phyloP scores from a whole-genome alignment of 2,329 filamentous ascomycete genomes.

The Westerdykella sp. region DNA sequence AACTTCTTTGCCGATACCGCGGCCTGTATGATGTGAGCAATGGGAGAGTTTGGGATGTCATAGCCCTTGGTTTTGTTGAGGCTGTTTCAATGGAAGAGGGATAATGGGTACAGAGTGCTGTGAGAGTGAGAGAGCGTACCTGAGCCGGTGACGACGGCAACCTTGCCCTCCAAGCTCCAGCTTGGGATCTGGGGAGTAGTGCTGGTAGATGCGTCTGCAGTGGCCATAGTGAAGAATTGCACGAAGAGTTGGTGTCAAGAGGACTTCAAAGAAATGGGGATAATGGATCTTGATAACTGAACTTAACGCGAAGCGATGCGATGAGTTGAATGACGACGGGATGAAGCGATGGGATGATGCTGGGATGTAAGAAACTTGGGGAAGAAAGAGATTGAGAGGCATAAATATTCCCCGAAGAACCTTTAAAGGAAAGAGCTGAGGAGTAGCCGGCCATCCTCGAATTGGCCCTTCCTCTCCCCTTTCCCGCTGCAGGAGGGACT shows the following conservation, averaged over 20 bases:
- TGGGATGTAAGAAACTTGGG: slow-evolving; percentile 14
- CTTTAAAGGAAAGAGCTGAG: too few relatives aligned
- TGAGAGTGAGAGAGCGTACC: slow-evolving; percentile 28
- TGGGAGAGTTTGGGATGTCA: neutral
- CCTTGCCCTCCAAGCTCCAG: slow-evolving; percentile 50
- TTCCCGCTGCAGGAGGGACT: too few relatives aligned
- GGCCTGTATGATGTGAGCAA: slow-evolving; percentile 39
- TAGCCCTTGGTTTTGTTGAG: neutral
- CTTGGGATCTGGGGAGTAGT: slow-evolving; percentile 34
- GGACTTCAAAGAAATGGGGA: too few relatives aligned
- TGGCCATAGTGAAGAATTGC: slow-evolving; percentile 29
- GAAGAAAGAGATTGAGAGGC: slow-evolving; percentile 2
- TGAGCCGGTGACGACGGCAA: slow-evolving; percentile 50
- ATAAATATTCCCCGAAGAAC: slow-evolving; percentile 25
- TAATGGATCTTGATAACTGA: too few relatives aligned
- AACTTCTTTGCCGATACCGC: slow-evolving; percentile 62
- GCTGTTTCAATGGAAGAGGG: neutral
- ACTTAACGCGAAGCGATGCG: too few relatives aligned
- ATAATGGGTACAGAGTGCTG: neutral
- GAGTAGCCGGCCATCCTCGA: too few relatives aligned
- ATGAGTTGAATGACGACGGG: slow-evolving; percentile 5
- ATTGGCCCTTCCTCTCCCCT: too few relatives aligned
- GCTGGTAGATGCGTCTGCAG: slow-evolving; percentile 6
- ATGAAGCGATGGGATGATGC: slow-evolving; percentile 15
- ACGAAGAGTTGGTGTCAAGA: too few relatives aligned